Evolutionary conservation across 2,329 filamentous ascomycete genomes (phyloP), one percentile per base, ranked within the genome.

Genomic region (Neonectria coccinea): DNA sequence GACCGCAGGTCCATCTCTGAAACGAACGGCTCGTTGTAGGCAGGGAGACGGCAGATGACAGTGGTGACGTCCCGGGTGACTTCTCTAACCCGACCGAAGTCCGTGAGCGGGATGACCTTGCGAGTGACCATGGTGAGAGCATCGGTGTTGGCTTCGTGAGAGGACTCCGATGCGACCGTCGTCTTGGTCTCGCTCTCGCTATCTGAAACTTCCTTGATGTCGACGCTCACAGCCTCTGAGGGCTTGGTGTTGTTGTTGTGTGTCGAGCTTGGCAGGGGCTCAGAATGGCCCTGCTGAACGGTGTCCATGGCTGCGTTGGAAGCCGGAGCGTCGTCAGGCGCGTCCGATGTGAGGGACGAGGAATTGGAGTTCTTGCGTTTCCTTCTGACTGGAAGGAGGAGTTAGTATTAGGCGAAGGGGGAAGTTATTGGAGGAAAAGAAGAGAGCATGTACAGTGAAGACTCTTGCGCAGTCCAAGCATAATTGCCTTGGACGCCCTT

Each of bases 11-110:
- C 62, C 59, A 71, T 72, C 44, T 70, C 61, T 6, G 60, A 52
- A 36, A 74, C 55, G n/a, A 72, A 72, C 0, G 48, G 14, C 11
- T 72, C 71, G 33, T 68, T 62, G 20, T 74, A 73, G 39, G 64
- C 70, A 31, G 66, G 64, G 2, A 72, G 42, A 4, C 66, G 64
- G 16, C 64, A 61, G 48, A 74, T 71, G 44, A 64, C 16, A 4
- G 61, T 58, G 50, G 65, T 66, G 27, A 73, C 68, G 44, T 59
- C 62, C 11, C 56, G 56, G 18, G 70, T 70, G 20, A 70, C 51
- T 18, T 66, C 56, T 7, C 56, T 67, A 27, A 71, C 65, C 3
- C 65, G 54, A 12, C 61, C 57, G 10, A 67, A 71, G 14, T 67
- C 56, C 9, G 63, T 48, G 6, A 45, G 33, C 18, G 53, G 18